Conservation (phyloP, 73 alveolate species). For the Durusdinium trenchii region DNA sequence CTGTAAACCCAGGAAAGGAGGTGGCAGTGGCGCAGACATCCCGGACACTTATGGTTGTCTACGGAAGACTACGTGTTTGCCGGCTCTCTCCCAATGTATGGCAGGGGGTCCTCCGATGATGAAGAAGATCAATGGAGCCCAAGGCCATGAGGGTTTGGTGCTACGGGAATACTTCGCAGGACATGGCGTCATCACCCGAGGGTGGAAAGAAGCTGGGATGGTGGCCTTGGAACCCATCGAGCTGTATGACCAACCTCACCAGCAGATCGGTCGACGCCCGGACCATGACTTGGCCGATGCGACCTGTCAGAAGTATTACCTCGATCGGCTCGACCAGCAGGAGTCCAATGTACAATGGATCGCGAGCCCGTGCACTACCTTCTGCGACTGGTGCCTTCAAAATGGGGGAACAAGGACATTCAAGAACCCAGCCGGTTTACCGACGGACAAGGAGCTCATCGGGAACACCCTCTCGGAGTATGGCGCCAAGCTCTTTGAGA, state of each 20-base stretch:
- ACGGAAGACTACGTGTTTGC: not conserved
- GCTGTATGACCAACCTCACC: not conserved
- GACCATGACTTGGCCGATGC: not conserved
- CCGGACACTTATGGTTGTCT: not conserved
- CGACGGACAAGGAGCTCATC: not conserved
- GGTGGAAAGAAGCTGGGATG: too few species aligned
- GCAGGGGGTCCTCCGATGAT: too few species aligned
- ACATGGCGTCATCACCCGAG: too few species aligned
- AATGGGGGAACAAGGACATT: constrained; percentile 4
- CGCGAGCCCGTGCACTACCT: constrained; percentile 18
- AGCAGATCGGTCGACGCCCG: not conserved
- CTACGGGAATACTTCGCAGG: too few species aligned
- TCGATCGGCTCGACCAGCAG: too few species aligned
- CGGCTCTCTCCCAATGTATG: not conserved
- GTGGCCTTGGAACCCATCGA: too few species aligned
- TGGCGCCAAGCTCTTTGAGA: too few species aligned
- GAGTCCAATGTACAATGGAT: constrained; percentile 64
- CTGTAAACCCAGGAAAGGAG: not conserved
- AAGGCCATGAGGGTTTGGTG: too few species aligned
- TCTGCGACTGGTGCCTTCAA: constrained; percentile 38
- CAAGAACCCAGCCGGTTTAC: not conserved
- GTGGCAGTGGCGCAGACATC: too few species aligned
- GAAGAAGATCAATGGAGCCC: too few species aligned
- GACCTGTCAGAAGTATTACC: not conserved
- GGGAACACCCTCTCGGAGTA: too few species aligned